Conservation (phyloP, 352 stramenopile genomes). For the Phytophthora ohioensis region DNA sequence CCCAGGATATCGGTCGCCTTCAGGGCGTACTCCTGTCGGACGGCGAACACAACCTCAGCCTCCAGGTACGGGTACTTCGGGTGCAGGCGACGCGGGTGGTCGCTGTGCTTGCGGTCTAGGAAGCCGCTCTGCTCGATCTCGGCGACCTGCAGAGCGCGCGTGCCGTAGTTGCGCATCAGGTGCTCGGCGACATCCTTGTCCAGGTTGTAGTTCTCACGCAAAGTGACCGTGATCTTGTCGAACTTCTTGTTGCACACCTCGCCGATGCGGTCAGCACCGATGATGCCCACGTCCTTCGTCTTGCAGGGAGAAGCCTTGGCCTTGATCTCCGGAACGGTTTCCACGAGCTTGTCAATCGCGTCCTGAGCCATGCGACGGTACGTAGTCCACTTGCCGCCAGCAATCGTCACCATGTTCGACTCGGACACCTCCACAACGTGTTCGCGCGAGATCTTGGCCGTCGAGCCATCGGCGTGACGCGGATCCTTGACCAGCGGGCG, state of each 20-base stretch:
- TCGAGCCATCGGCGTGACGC: constrained; percentile 81
- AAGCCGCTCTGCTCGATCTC: constrained; percentile 92
- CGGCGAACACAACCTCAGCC: constrained; percentile 94
- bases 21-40: constrained; percentile 95
- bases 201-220: constrained; percentile 94
- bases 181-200: constrained; percentile 96
- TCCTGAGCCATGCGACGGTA: constrained; percentile 97
- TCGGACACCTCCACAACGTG: constrained; percentile 94
- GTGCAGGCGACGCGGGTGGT: constrained; percentile 90
- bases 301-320: constrained; percentile 77
- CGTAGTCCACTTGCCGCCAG: constrained; percentile 98
- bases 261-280: constrained; percentile 91
- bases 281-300: constrained; percentile 85
- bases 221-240: constrained; percentile 94
- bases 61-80: constrained; percentile 96
- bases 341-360: constrained; percentile 91
- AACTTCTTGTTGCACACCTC: constrained; percentile 97
- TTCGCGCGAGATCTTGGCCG: constrained; percentile 92
- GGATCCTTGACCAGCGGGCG: constrained; percentile 94
- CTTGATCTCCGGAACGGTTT: constrained; percentile 79
- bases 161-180: constrained; percentile 97
- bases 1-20: constrained; percentile 94
- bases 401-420: constrained; percentile 94
- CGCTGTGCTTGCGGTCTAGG: constrained; percentile 82
- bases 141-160: constrained; percentile 94